phyloP scores from a whole-genome alignment of 257 asterid genomes.

The Phtheirospermum japonicum region DNA sequence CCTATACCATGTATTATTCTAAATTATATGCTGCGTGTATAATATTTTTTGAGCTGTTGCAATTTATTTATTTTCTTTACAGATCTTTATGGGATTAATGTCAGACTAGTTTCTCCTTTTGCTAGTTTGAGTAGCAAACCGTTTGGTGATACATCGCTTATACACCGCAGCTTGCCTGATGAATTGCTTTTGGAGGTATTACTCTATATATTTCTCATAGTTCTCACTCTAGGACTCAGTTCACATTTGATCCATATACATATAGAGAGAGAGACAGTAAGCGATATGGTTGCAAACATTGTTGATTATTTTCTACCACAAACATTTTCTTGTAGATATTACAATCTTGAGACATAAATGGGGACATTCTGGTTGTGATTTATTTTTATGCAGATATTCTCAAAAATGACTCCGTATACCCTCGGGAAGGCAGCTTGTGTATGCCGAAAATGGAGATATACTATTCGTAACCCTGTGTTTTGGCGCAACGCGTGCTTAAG shows the following conservation, averaged over 20 bases:
- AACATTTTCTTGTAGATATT: no score
- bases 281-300: no score
- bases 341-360: no score
- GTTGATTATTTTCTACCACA: no score
- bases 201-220: no score
- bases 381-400: conserved; percentile 56
- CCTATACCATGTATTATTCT: background rate
- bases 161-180: conserved; percentile 79
- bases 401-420: conserved; percentile 68
- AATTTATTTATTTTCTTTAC: conserved; percentile 18
- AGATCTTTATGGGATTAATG: conserved; percentile 92
- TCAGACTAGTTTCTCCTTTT: conserved; percentile 81
- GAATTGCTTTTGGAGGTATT: conserved; percentile 87
- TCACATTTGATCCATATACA: no score
- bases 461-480: conserved; percentile 86
- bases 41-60: background rate
- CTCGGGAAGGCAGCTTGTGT: conserved; percentile 93
- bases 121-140: conserved; percentile 62
- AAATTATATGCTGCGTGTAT: no score
- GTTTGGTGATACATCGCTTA: conserved; percentile 58
- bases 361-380: conserved; percentile 19
- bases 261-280: no score
- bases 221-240: no score
- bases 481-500: conserved; percentile 93
- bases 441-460: conserved; percentile 94